These are phyloP conservation scores for Rutidosis leptorrhynchoides DNA, from an alignment of 129 eudicot genomes.

Conservation along the genomic window DNA sequence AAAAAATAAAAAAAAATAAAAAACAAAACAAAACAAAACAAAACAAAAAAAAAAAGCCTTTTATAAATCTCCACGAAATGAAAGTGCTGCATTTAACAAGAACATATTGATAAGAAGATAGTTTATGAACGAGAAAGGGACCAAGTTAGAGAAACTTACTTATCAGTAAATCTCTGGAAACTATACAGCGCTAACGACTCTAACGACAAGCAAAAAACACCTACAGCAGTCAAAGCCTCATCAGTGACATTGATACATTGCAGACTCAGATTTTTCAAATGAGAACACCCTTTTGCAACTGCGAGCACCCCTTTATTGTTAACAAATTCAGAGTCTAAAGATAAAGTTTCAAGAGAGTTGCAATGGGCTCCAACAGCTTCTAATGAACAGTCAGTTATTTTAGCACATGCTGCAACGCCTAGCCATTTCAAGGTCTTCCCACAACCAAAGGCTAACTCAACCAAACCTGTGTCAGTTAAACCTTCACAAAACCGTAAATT, in stretches of 20 bases:
- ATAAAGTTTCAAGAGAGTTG: constrained; percentile 53
- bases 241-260: constrained; percentile 83
- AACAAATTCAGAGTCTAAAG: constrained; percentile 75
- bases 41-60: background rate
- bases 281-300: constrained; percentile 67
- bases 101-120: too few relatives aligned
- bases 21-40: too few relatives aligned
- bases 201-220: constrained; percentile 54
- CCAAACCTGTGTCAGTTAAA: constrained; percentile 70
- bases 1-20: too few relatives aligned
- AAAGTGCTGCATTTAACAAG: background rate
- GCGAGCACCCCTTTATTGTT: constrained; percentile 74
- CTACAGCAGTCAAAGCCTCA: constrained; percentile 67
- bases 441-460: constrained; percentile 62
- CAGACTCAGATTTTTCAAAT: constrained; percentile 61
- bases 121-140: background rate
- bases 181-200: constrained; percentile 72
- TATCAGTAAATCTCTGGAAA: constrained; percentile 83
- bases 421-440: constrained; percentile 74
- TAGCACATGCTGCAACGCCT: constrained; percentile 91
- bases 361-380: constrained; percentile 93
- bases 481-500: constrained; percentile 93
- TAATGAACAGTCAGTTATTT: constrained; percentile 69
- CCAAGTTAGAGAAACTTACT: constrained; percentile 37
- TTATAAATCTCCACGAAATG: background rate